Conservation (phyloP, 352 stramenopile species). For the Pythium sp. region DNA sequence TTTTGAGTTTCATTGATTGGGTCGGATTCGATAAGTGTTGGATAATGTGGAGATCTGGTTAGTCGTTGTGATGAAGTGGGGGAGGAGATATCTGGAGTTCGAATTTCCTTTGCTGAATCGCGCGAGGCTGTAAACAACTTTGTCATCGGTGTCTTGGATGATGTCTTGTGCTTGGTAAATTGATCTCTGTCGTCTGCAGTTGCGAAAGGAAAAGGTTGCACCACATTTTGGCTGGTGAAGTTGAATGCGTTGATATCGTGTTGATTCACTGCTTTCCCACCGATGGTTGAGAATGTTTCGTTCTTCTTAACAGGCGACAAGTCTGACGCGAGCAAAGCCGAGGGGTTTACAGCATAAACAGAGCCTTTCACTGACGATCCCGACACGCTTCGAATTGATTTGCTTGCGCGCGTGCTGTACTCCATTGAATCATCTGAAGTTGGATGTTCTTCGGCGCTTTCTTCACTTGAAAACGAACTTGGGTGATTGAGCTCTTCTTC, state of each 20-base stretch:
- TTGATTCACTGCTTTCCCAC: background rate
- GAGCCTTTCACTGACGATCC: background rate
- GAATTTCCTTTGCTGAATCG: background rate
- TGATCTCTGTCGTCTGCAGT: background rate
- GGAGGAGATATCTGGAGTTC: background rate
- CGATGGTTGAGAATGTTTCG: background rate
- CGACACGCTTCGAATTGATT: background rate
- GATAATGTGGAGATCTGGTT: too few species aligned
- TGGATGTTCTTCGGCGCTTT: background rate
- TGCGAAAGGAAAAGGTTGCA: background rate
- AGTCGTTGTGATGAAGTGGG: background rate
- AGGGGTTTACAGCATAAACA: background rate
- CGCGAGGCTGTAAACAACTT: constrained; percentile 5
- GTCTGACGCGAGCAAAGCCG: background rate
- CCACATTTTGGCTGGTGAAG: background rate
- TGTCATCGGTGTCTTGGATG: background rate
- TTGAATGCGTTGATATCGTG: background rate
- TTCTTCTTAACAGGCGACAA: constrained; percentile 12
- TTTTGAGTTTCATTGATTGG: background rate
- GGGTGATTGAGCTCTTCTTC: constrained; percentile 8
- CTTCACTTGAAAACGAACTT: constrained; percentile 8
- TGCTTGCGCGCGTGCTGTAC: background rate
- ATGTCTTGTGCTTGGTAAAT: background rate
- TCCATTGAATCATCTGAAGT: background rate
- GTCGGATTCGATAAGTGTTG: background rate